These are phyloP conservation scores for Tolypocladium guangdongense DNA, from an alignment of 2,329 filamentous ascomycete species.

Conservation along the genomic window DNA sequence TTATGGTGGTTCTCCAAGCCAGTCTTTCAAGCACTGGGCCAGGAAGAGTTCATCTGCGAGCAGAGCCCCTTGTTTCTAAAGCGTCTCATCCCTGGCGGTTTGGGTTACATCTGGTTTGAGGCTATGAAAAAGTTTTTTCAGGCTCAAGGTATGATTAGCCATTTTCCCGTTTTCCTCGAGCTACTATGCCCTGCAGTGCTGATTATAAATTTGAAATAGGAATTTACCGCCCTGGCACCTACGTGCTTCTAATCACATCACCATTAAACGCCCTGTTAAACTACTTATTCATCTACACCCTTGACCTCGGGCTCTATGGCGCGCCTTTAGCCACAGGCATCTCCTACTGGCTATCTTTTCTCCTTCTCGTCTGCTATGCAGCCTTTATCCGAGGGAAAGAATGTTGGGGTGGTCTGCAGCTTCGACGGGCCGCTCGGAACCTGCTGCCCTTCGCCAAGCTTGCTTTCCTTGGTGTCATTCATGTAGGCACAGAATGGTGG, in stretches of 20 bases:
- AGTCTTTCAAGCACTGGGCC: conserved; percentile 63
- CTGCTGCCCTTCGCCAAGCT: conserved; percentile 62
- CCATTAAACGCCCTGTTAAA: conserved; percentile 74
- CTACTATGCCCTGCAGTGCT: no score
- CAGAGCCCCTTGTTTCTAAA: conserved; percentile 54
- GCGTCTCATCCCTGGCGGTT: conserved; percentile 64
- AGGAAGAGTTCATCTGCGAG: conserved; percentile 65
- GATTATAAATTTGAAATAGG: neutral
- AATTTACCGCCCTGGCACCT: conserved; percentile 74
- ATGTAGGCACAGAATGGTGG: conserved; percentile 91
- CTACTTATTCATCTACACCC: conserved; percentile 64
- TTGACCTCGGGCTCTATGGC: conserved; percentile 62
- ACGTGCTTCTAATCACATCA: conserved; percentile 71
- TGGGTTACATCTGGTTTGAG: conserved; percentile 85
- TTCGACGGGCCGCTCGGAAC: conserved; percentile 48
- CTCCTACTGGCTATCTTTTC: conserved; percentile 76
- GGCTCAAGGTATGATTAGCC: conserved; percentile 51
- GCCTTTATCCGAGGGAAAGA: conserved; percentile 58
- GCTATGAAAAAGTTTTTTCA: conserved; percentile 79
- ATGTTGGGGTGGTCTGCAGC: conserved; percentile 69
- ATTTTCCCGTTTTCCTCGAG: neutral
- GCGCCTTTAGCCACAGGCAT: conserved; percentile 75
- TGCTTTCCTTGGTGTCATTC: conserved; percentile 64
- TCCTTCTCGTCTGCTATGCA: conserved; percentile 63
- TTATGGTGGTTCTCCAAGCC: conserved; percentile 68